A percentile compares a stretch with the other conserved stretches of the same genome.
phyloP scores from a whole-genome alignment of 495 filamentous ascomycete species.

The Neurospora sp. region DNA sequence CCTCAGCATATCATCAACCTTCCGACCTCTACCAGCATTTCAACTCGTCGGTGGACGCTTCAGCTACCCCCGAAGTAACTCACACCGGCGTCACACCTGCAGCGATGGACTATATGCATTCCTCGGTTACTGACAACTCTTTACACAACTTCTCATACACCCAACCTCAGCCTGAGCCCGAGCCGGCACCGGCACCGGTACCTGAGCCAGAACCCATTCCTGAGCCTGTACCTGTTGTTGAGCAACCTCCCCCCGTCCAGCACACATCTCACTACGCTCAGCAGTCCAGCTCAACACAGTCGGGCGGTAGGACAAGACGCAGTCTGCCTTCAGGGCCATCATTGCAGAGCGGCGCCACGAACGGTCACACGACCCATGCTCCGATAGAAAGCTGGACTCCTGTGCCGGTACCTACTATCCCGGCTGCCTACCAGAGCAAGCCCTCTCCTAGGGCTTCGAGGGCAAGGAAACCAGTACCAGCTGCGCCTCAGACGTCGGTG shows the following conservation, averaged over 20 bases:
- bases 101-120: conserved; percentile 6
- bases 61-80: neutral
- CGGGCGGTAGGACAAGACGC: conserved; percentile 1
- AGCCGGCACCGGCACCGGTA: neutral
- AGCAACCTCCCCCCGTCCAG: neutral
- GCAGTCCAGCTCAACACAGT: neutral
- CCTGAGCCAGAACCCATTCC: neutral
- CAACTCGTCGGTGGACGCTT: conserved; percentile 5
- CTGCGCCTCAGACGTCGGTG: neutral
- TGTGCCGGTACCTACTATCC: conserved; percentile 1
- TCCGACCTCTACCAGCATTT: conserved; percentile 13
- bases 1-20: conserved; percentile 5
- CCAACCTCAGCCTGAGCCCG: neutral
- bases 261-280: neutral
- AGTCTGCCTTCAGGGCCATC: conserved; percentile 3
- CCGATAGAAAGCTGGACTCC: conserved; percentile 9
- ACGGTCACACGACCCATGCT: neutral
- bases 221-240: neutral
- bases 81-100: conserved; percentile 3
- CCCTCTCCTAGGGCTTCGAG: conserved; percentile 14
- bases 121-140: conserved; percentile 1
- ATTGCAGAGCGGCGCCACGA: neutral
- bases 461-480: conserved; percentile 4
- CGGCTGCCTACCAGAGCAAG: conserved; percentile 1
- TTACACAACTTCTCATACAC: conserved; percentile 5